Evolutionary conservation across 2,329 filamentous ascomycete species (phyloP), one percentile per base, ranked within the genome.

Genomic region (Talaromyces sp.): DNA sequence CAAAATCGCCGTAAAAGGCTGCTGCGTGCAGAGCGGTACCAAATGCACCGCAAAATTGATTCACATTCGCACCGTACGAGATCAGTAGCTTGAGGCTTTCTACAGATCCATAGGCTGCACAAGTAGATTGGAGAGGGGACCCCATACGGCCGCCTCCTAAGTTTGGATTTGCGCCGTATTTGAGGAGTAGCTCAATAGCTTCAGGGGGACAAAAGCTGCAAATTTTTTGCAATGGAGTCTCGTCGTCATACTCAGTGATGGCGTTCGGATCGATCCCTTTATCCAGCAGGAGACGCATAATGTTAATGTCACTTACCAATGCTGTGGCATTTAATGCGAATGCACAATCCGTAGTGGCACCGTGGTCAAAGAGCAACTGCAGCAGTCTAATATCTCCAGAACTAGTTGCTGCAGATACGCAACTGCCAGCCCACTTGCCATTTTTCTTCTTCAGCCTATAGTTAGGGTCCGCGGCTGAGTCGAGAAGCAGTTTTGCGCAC

Each of bases 11-110:
- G 23, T 30, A 61, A 8, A 52, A 30, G 12, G 61, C 52, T 18
- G 59, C 61, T 7, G 61, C 54, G 34, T 63, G 58, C 9, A 63
- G 28, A 1, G 58, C 40, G 4, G 61, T 61, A 2, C 61, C 61
- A 44, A 52, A 61, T 7, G 23, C 27, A 12, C 54, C 54, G n/a
- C 53, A 34, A 31, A 23, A 14, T 28, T 57, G 34, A 36, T 63
- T 63, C 10, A 61, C 33, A 27, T 61, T 28, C 1, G 50, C 61
- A n/a, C 61, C 61, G 18, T 54, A 34, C 2, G 50, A n/a, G 8
- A 63, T 5, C 2, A 63, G 31, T 5, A 58, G 3, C n/a, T 51
- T 56, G 4, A 63, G 7, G 4, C 36, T 44, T 7, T 61, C 58
- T 4, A 63, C 16, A 14, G 47, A 44, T 10, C 55, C 52, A 36